Evolutionary conservation across 768 basidiomycete species (phyloP), one percentile per base, ranked within the genome.

Genomic region (Termitomyces sp.): DNA sequence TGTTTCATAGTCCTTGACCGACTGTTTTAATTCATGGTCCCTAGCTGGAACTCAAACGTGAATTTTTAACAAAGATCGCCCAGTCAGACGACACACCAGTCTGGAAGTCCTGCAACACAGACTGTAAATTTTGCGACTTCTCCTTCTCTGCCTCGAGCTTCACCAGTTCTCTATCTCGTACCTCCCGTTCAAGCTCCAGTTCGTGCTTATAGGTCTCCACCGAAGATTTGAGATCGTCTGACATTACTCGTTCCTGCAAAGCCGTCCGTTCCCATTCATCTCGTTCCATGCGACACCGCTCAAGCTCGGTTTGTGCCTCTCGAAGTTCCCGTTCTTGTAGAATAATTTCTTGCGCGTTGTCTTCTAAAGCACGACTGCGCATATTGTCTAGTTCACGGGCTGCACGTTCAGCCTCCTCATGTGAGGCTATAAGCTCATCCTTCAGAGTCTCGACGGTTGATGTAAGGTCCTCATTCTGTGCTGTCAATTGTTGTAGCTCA

Each of bases 51-150:
- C 20, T 57, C 47, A 61, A 57, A 56, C 38, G 59, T 65, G 51
- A 66, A 54, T 38, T 40, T 40, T 48, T 17, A 40, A 7, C 36
- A 31, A 36, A 49, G 11, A 15, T n/a, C 47, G 17, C 25, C 15
- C 45, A 12, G 59, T 40, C 36, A 36, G 32, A 50, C n/a, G 3
- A 76, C 89, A 61, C 67, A 96, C 96, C 89, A 57, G 87, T 80
- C 76, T 98, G 94, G 76, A 98, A 99, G 74, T 98, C 97, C 69
- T 93, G 89, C 67, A 99, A 76, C 4, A 99, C 97, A 3, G 90
- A 89, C 72, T 98, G 92, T 61, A 99, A 72, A 74, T 98, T 98
- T 7, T 74, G 78, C 4, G 87, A 84, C 68, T 88, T 91, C 76
- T 92, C 88, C 63, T 79, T 79, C 66, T 93, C 92, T 20, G 76